Percentiles rank a stretch among this genome's conserved stretches.
Conservation (phyloP, 2,329 filamentous ascomycete genomes). For the Pseudogymnoascus sp. region DNA sequence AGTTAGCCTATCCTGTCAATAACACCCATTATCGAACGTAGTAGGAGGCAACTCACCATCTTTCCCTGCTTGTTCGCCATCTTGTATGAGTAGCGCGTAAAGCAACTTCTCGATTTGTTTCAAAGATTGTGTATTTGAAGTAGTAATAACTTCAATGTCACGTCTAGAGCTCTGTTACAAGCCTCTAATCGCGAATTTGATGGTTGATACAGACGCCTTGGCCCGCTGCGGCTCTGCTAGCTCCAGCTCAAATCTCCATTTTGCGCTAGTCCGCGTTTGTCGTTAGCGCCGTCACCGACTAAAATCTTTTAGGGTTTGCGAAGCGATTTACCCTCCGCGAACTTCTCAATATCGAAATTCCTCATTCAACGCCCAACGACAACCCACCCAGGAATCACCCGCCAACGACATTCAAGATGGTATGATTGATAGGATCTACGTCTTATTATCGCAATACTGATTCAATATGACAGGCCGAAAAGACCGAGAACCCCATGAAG, state of each 20-base stretch:
- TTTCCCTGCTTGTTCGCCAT: slow-evolving; percentile 96
- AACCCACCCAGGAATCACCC: slow-evolving; percentile 10
- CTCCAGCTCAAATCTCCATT: slow-evolving; percentile 11
- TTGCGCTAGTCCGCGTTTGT: neutral
- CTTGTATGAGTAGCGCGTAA: slow-evolving; percentile 36
- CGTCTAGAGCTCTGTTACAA: slow-evolving; percentile 19
- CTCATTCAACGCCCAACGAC: slow-evolving; percentile 5
- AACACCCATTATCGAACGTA: slow-evolving; percentile 35
- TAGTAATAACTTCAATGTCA: slow-evolving; percentile 25
- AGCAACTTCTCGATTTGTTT: slow-evolving; percentile 31
- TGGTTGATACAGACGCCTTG: slow-evolving; percentile 6
- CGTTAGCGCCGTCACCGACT: slow-evolving; percentile 1
- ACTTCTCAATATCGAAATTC: slow-evolving; percentile 10
- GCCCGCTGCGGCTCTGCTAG: slow-evolving; percentile 12
- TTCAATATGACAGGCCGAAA: slow-evolving; percentile 55
- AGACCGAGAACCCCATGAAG: slow-evolving; percentile 97
- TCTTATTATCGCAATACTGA: slow-evolving; percentile 17
- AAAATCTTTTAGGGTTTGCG: slow-evolving; percentile 12
- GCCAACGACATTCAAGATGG: slow-evolving; percentile 14
- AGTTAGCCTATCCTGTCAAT: slow-evolving; percentile 56
- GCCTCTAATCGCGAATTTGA: slow-evolving; percentile 12
- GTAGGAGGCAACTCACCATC: slow-evolving; percentile 68
- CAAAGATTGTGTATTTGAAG: slow-evolving; percentile 31
- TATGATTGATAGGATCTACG: slow-evolving; percentile 1
- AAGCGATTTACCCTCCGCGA: slow-evolving; percentile 10